phyloP scores from a whole-genome alignment of 805 yeast genomes.

The Hanseniaspora meyeri region DNA sequence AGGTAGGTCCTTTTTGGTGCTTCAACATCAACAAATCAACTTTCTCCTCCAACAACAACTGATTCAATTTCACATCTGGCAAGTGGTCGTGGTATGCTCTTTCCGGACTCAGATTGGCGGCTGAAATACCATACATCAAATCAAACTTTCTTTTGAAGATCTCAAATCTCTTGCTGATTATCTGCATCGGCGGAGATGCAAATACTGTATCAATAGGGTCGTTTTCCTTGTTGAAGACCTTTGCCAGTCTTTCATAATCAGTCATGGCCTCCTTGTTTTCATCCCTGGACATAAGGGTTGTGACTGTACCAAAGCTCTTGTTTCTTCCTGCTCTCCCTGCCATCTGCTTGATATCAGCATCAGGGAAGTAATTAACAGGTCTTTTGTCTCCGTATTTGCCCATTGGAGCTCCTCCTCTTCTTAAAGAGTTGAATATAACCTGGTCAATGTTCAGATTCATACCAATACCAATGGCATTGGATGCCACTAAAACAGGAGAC shows the following conservation, averaged over 20 bases:
- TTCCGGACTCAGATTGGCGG: neutral
- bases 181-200: constrained; percentile 66
- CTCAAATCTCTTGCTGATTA: constrained; percentile 50
- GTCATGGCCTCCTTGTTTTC: constrained; percentile 41
- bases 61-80: neutral
- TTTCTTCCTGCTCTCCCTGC: constrained; percentile 95
- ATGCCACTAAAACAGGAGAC: constrained; percentile 77
- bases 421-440: constrained; percentile 55
- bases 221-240: constrained; percentile 41
- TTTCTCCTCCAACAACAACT: constrained; percentile 11
- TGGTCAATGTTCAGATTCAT: constrained; percentile 73
- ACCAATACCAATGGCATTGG: constrained; percentile 98
- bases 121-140: neutral
- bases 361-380: constrained; percentile 37
- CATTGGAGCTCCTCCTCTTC: constrained; percentile 48
- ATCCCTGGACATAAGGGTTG: constrained; percentile 29
- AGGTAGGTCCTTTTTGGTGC: constrained; percentile 26
- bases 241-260: constrained; percentile 36
- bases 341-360: constrained; percentile 73
- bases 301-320: constrained; percentile 21
- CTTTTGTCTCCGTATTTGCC: too few relatives aligned
- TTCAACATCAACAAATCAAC: constrained; percentile 22
- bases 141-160: constrained; percentile 17
- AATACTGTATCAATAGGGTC: constrained; percentile 46
- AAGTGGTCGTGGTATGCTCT: neutral